Evolutionary conservation across 805 yeast genomes (phyloP).

Genomic region (Grigorovia jiainica): DNA sequence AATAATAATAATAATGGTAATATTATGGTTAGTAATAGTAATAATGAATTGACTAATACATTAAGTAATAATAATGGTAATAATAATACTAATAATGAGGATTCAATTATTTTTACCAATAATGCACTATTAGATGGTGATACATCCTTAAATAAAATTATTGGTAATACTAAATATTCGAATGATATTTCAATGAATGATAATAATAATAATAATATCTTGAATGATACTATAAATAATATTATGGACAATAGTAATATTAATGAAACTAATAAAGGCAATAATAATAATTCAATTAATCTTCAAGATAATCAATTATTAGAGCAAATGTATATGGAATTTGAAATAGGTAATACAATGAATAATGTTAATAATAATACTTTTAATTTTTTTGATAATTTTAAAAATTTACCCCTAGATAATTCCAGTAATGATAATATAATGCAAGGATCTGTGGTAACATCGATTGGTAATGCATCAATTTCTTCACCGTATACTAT

Average conservation of each 20-base stretch:
- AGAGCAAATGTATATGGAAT: conserved; percentile 17
- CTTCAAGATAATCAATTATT: conserved; percentile 7
- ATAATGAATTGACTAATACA: not conserved
- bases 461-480: conserved; percentile 2
- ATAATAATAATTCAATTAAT: not conserved
- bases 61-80: not conserved
- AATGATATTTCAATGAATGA: not conserved
- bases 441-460: not conserved
- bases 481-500: conserved; percentile 5
- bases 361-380: not conserved
- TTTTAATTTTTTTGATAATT: conserved; percentile 3
- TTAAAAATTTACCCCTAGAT: not conserved
- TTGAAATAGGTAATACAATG: conserved; percentile 17
- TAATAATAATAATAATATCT: not conserved
- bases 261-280: not conserved
- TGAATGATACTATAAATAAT: not conserved
- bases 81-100: not conserved
- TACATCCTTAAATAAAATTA: not conserved
- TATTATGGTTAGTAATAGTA: conserved; percentile 1
- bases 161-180: not conserved
- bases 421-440: not conserved
- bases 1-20: not conserved
- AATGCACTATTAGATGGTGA: conserved; percentile 8
- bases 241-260: not conserved
- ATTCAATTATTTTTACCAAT: not conserved